These are phyloP conservation scores for Lactarius pseudohatsudake DNA, from an alignment of 768 basidiomycete genomes.

Conservation along the genomic window DNA sequence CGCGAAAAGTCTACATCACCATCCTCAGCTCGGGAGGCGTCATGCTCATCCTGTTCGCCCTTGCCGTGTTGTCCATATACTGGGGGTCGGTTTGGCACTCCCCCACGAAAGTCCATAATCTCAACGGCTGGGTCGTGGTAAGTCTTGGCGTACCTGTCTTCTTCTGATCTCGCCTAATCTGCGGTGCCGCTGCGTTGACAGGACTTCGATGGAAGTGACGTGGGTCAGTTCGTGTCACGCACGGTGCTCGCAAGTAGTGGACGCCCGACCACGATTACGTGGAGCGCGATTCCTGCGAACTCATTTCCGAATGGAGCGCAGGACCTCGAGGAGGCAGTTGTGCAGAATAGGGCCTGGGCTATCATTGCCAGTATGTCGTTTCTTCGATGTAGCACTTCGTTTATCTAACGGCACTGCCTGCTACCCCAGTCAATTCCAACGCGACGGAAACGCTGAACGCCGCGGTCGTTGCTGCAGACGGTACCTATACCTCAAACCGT, in stretches of 20 bases:
- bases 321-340: constrained; percentile 46
- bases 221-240: constrained; percentile 49
- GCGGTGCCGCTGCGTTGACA: constrained; percentile 28
- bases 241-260: constrained; percentile 38
- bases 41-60: constrained; percentile 41
- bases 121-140: constrained; percentile 61
- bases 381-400: background rate
- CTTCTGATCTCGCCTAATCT: background rate
- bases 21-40: constrained; percentile 40
- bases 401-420: constrained; percentile 35
- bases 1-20: constrained; percentile 44
- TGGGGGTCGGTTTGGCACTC: constrained; percentile 58
- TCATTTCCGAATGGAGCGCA: constrained; percentile 47
- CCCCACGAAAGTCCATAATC: constrained; percentile 38
- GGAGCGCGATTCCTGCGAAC: constrained; percentile 44
- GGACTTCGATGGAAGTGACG: constrained; percentile 60
- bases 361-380: constrained; percentile 48
- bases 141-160: constrained; percentile 29
- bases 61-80: constrained; percentile 55
- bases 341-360: constrained; percentile 54
- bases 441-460: constrained; percentile 30
- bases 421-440: constrained; percentile 39
- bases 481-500: constrained; percentile 42
- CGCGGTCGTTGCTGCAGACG: constrained; percentile 36
- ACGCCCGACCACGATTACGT: constrained; percentile 41